Base-by-base conservation (phyloP, 139 green algal species). In the Chlorella sp. region DNA sequence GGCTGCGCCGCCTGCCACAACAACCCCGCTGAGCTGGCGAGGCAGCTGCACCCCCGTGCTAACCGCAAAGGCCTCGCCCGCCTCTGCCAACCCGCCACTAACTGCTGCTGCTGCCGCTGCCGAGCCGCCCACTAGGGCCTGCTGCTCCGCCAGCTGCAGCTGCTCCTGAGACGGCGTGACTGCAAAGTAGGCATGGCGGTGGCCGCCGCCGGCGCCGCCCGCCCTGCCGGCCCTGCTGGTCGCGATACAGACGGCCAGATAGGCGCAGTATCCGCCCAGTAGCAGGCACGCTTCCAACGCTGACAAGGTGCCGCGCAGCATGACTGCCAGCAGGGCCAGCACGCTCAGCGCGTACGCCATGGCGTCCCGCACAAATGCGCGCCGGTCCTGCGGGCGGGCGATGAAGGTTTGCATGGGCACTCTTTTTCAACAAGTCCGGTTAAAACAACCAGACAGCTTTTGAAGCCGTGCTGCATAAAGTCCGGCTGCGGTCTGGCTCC, bases 321-420 rank as follows among this genome's bases (percentile, higher is more conserved):
- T 73, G 43, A 91, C 44, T 6, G 13, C 54, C 56, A 91, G 81
- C 83, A 82, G 86, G 67, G 76, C 67, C 74, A 82, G 46, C 44
- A 62, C 80, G 58, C 86, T 88, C 24, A 87, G 46, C 48, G 90
- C 73, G 86, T 91, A 91, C 32, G 86, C 88, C 30, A 58, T 62
- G 14, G 79, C 81, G 67, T 91, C 88, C 22, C 88, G 86, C 34
- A 89, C 62, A 82, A 91, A 91, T 20, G 88, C 84, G 13, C 75
- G 74, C 13, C 70, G 69, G 80, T 82, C 68, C 44, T 87, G 80
- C 68, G 73, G 7, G 17, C 26, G 1, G 69, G 69, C 17, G 24
- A 32, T 26, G 69, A 36, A 13, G 70, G 26, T 13, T 0, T 36
- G n/a, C 1, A 16, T 1, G n/a, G n/a, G n/a, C n/a, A n/a, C n/a